Percentiles rank a stretch among this genome's conserved stretches.
Conservation (phyloP, 192 early-diverging fungal genomes). For the Lobosporangium transversale region DNA sequence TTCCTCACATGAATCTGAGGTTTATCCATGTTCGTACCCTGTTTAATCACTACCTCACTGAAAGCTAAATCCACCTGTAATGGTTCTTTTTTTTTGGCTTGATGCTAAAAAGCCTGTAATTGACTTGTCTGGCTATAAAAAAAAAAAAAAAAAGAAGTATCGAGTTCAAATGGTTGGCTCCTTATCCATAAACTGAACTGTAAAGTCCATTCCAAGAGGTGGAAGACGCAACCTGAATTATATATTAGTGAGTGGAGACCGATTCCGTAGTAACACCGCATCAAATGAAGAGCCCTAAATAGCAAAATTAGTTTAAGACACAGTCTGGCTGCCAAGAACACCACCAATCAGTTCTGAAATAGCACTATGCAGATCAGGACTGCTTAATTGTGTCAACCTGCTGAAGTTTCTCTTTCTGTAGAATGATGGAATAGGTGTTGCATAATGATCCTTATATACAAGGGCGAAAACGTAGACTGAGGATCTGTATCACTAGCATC, state of each 20-base stretch:
- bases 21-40: too few relatives aligned
- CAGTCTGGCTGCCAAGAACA: slow-evolving; percentile 19
- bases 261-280: slow-evolving; percentile 21
- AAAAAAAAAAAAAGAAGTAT: slow-evolving; percentile 19
- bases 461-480: too few relatives aligned
- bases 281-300: slow-evolving; percentile 24
- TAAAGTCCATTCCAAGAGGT: slow-evolving; percentile 2
- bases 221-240: neutral
- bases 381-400: slow-evolving; percentile 5
- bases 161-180: too few relatives aligned
- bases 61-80: slow-evolving; percentile 8
- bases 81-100: slow-evolving; percentile 20
- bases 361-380: slow-evolving; percentile 4
- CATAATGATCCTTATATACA: too few relatives aligned
- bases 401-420: too few relatives aligned
- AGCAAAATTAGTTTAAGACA: slow-evolving; percentile 14
- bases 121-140: slow-evolving; percentile 17
- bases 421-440: too few relatives aligned
- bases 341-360: slow-evolving; percentile 14
- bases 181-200: neutral
- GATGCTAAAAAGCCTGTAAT: slow-evolving; percentile 7
- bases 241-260: slow-evolving; percentile 12
- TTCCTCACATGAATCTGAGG: too few relatives aligned
- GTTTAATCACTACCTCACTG: too few relatives aligned
- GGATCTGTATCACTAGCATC: too few relatives aligned